Conservation (phyloP, 2,329 filamentous ascomycete species). For the Fusarium pseudonygamai region DNA sequence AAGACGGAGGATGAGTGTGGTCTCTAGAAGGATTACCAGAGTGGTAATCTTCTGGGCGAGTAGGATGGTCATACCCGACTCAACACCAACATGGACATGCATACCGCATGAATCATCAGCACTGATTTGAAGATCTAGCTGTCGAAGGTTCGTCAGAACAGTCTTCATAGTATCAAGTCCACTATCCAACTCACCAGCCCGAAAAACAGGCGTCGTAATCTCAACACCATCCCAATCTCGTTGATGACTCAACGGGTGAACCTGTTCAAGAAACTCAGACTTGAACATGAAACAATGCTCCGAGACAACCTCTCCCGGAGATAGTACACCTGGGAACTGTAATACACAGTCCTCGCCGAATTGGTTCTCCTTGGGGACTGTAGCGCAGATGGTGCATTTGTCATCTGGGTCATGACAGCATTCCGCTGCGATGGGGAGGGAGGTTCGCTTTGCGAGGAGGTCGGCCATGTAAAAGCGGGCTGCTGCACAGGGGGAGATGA, state of each 20-base stretch:
- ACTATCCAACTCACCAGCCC: slow-evolving; percentile 18
- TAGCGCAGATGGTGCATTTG: background rate
- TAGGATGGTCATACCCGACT: slow-evolving; percentile 32
- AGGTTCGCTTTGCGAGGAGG: background rate
- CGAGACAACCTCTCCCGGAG: background rate
- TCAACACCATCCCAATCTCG: slow-evolving; percentile 30
- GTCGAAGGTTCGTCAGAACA: slow-evolving; percentile 15
- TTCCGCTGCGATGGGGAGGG: background rate
- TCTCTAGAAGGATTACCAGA: slow-evolving; percentile 33
- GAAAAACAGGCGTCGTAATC: slow-evolving; percentile 34
- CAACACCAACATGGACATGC: slow-evolving; percentile 40
- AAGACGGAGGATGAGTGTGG: slow-evolving; percentile 16
- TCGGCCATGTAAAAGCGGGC: slow-evolving; percentile 10
- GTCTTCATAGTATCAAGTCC: slow-evolving; percentile 15
- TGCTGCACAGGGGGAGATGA: background rate
- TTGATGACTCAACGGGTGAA: background rate
- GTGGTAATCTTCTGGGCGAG: slow-evolving; percentile 40
- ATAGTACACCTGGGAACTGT: background rate
- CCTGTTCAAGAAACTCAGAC: background rate
- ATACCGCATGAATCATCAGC: slow-evolving; percentile 38
- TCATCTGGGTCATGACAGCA: background rate
- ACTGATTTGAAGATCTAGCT: background rate
- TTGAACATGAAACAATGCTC: slow-evolving; percentile 27
- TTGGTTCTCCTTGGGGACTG: background rate
- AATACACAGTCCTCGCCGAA: background rate